Conservation (phyloP, 2,329 filamentous ascomycete species). For the Chaetomiaceae sp. region DNA sequence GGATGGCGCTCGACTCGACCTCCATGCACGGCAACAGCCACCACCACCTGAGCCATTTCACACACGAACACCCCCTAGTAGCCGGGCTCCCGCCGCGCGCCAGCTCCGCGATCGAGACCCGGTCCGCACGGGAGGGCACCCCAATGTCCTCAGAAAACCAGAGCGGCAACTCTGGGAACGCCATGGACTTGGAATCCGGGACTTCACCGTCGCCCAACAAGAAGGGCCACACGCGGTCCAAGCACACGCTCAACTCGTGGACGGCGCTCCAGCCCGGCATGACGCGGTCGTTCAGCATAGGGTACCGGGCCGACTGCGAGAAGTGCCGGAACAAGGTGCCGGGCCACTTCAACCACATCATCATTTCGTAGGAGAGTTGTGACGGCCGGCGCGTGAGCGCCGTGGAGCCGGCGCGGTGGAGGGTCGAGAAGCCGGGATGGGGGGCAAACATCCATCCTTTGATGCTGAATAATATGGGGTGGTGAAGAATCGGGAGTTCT, state of each 20-base stretch:
- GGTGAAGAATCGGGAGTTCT: not conserved
- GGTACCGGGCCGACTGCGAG: slow-evolving; percentile 71
- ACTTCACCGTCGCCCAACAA: slow-evolving; percentile 47
- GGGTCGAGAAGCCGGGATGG: not conserved
- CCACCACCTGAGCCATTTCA: slow-evolving; percentile 23
- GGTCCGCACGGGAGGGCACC: slow-evolving; percentile 26
- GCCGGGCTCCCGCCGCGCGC: slow-evolving; percentile 34
- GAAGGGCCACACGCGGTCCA: slow-evolving; percentile 54
- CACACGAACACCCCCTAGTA: slow-evolving; percentile 31
- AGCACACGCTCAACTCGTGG: slow-evolving; percentile 58
- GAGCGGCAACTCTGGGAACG: slow-evolving; percentile 28
- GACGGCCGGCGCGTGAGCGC: slow-evolving; percentile 3
- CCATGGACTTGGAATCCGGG: slow-evolving; percentile 36
- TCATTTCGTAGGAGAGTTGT: slow-evolving; percentile 50
- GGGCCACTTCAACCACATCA: slow-evolving; percentile 77
- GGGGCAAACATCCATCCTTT: too few species aligned
- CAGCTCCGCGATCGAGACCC: slow-evolving; percentile 32
- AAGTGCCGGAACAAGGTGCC: slow-evolving; percentile 72
- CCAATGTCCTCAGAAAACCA: slow-evolving; percentile 10
- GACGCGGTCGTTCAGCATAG: slow-evolving; percentile 73
- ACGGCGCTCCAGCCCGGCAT: slow-evolving; percentile 56
- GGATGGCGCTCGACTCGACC: slow-evolving; percentile 38
- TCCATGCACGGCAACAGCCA: slow-evolving; percentile 15
- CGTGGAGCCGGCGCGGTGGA: slow-evolving; percentile 9
- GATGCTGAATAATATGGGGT: not conserved